phyloP scores from a whole-genome alignment of 305 asterid genomes.

The Fraxinus angustifolia region DNA sequence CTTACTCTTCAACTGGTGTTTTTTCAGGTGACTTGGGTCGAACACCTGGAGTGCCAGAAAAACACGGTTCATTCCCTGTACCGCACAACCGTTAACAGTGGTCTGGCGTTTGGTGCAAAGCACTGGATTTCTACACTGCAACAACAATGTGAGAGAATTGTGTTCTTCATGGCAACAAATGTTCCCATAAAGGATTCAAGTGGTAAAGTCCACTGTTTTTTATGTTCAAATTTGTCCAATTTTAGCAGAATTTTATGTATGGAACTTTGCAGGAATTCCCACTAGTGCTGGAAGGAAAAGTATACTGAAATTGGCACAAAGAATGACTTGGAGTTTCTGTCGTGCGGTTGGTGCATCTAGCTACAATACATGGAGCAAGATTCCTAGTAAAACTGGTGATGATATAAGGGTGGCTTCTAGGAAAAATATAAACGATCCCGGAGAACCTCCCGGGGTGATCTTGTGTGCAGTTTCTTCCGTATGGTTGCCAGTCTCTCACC shows the following conservation, averaged over 20 bases:
- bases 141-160: conserved; percentile 71
- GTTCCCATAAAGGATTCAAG: conserved; percentile 76
- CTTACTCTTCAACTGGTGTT: background rate
- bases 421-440: conserved; percentile 59
- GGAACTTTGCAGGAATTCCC: conserved; percentile 47
- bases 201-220: conserved; percentile 39
- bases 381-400: conserved; percentile 57
- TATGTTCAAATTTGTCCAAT: background rate
- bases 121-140: conserved; percentile 79
- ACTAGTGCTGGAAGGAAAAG: conserved; percentile 84
- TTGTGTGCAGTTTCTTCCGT: conserved; percentile 59
- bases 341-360: conserved; percentile 69
- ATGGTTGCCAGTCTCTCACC: conserved; percentile 75
- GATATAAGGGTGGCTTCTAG: conserved; percentile 64
- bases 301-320: conserved; percentile 64
- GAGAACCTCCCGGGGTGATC: conserved; percentile 78
- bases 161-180: conserved; percentile 77
- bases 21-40: conserved; percentile 89
- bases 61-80: conserved; percentile 53
- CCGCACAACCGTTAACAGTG: conserved; percentile 62
- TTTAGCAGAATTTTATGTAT: background rate
- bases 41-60: conserved; percentile 73
- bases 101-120: conserved; percentile 84
- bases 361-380: conserved; percentile 68
- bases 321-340: conserved; percentile 67